These are phyloP conservation scores for Candida mattraensis DNA, from an alignment of 805 yeast genomes.

Conservation along the genomic window DNA sequence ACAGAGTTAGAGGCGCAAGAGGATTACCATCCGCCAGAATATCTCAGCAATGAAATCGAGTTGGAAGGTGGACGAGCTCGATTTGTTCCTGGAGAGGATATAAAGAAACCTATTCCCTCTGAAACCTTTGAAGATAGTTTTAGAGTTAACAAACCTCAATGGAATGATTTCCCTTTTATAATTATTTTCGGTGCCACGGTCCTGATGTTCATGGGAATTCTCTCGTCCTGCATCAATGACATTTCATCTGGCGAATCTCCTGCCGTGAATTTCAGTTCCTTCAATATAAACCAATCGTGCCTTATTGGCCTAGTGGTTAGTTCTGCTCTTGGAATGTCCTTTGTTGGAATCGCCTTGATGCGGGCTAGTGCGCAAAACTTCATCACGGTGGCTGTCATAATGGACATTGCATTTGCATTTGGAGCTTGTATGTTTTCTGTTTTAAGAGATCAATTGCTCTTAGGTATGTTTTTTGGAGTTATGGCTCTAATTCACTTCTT, in stretches of 20 bases:
- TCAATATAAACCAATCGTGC: background rate
- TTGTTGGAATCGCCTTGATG: slow-evolving; percentile 1
- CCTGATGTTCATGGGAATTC: slow-evolving; percentile 15
- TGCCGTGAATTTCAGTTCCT: too few relatives aligned
- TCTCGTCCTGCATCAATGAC: slow-evolving; percentile 1
- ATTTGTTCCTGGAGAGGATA: slow-evolving; percentile 5
- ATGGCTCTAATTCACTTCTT: slow-evolving; percentile 13
- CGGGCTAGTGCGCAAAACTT: slow-evolving; percentile 5
- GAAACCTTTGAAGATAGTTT: slow-evolving; percentile 66
- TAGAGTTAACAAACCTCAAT: slow-evolving; percentile 58
- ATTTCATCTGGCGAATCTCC: slow-evolving; percentile 1
- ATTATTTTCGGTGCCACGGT: slow-evolving; percentile 38
- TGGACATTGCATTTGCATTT: slow-evolving; percentile 54
- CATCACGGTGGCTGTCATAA: slow-evolving; percentile 5
- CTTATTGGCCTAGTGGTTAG: background rate
- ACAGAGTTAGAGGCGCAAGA: too few relatives aligned
- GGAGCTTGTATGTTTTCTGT: slow-evolving; percentile 66
- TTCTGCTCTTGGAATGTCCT: slow-evolving; percentile 1
- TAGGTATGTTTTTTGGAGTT: slow-evolving; percentile 58
- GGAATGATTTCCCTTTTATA: slow-evolving; percentile 72
- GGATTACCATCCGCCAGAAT: slow-evolving; percentile 8
- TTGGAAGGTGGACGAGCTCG: slow-evolving; percentile 1
- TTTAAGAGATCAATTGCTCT: slow-evolving; percentile 67
- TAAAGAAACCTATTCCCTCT: slow-evolving; percentile 26
- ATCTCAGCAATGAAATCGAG: slow-evolving; percentile 6